Conservation (phyloP, 2,329 filamentous ascomycete species). For the Fusarium coffeatum region DNA sequence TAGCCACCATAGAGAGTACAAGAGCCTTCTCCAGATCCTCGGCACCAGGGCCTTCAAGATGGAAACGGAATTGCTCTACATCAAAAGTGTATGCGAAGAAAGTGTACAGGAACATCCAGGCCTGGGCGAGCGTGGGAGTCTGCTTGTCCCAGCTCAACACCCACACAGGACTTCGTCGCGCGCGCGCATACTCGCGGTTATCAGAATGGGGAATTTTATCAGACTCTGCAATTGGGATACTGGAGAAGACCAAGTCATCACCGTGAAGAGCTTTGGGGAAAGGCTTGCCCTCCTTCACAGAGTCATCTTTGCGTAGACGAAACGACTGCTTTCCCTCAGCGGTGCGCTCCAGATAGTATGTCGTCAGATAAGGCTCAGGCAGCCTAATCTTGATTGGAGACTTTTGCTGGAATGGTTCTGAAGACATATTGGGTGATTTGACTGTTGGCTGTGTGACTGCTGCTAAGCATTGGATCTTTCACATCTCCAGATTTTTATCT, state of each 20-base stretch:
- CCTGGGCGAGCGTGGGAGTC: slow-evolving; percentile 57
- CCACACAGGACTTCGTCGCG: slow-evolving; percentile 60
- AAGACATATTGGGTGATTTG: slow-evolving; percentile 29
- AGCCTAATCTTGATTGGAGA: slow-evolving; percentile 59
- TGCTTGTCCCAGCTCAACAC: slow-evolving; percentile 55
- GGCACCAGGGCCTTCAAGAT: slow-evolving; percentile 34
- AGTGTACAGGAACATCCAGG: slow-evolving; percentile 62
- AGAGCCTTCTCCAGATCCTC: slow-evolving; percentile 49
- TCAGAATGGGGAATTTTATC: slow-evolving; percentile 43
- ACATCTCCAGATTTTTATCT: slow-evolving; percentile 39
- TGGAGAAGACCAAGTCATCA: slow-evolving; percentile 35
- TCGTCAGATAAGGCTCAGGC: slow-evolving; percentile 40
- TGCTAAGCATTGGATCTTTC: neutral
- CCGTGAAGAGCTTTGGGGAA: slow-evolving; percentile 40
- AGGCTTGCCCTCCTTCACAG: slow-evolving; percentile 28
- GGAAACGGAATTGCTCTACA: slow-evolving; percentile 42
- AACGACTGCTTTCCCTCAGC: slow-evolving; percentile 34
- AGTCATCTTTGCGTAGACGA: slow-evolving; percentile 36
- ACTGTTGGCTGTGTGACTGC: slow-evolving; percentile 9
- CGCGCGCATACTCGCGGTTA: slow-evolving; percentile 61
- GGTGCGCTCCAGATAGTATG: slow-evolving; percentile 40
- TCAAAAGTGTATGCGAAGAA: slow-evolving; percentile 53
- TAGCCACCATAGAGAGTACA: slow-evolving; percentile 52
- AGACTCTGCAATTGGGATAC: slow-evolving; percentile 33
- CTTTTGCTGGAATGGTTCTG: slow-evolving; percentile 38